These are phyloP conservation scores for Pochonia chlamydosporia DNA, from an alignment of 2,329 filamentous ascomycete genomes.

Conservation along the genomic window DNA sequence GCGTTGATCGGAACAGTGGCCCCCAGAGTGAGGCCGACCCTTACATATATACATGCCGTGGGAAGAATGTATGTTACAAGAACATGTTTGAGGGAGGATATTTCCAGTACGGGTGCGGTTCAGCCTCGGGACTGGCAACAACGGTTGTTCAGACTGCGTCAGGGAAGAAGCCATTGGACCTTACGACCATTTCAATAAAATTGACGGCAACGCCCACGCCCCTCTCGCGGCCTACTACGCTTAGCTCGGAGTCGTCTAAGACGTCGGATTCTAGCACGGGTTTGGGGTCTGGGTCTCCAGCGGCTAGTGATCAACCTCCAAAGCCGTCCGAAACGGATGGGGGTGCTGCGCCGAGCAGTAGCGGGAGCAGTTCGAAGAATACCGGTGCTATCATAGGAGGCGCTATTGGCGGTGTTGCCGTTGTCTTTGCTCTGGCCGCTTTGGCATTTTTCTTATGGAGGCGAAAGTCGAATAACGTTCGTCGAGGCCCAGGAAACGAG, in stretches of 20 bases:
- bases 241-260: conserved; percentile 22
- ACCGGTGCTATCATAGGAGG: conserved; percentile 50
- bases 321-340: conserved; percentile 12
- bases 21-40: conserved; percentile 47
- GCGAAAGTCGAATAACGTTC: conserved; percentile 16
- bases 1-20: conserved; percentile 46
- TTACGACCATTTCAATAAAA: conserved; percentile 33
- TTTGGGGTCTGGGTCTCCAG: not conserved
- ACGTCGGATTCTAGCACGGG: conserved; percentile 6
- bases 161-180: conserved; percentile 28
- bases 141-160: conserved; percentile 41
- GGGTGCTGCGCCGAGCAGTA: conserved; percentile 21
- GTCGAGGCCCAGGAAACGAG: not conserved
- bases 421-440: conserved; percentile 35
- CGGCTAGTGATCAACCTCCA: conserved; percentile 5
- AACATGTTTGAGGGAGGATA: conserved; percentile 51
- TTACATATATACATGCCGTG: conserved; percentile 51
- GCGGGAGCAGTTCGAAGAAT: conserved; percentile 22
- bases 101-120: conserved; percentile 52
- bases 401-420: conserved; percentile 44
- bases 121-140: conserved; percentile 39
- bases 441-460: conserved; percentile 38
- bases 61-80: conserved; percentile 45
- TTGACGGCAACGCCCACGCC: conserved; percentile 33
- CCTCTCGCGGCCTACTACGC: conserved; percentile 35